A percentile compares a stretch with the other conserved stretches of the same genome.
Evolutionary conservation across 306 rosid genomes (phyloP).

Genomic region (Lagenaria siceraria): DNA sequence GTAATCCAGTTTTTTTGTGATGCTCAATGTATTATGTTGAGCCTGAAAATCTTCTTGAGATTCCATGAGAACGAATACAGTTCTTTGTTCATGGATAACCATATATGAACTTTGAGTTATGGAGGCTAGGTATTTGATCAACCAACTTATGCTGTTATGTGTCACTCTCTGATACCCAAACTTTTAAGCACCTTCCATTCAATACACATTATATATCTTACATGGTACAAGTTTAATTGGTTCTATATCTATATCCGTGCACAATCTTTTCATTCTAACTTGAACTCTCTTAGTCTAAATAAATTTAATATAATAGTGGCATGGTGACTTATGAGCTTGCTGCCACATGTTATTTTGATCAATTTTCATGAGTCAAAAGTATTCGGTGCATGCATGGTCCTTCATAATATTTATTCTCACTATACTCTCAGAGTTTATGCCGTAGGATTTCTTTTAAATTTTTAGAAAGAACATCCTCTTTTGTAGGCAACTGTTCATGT

Average conservation of each 20-base stretch:
- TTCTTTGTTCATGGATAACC: background rate
- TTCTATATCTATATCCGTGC: background rate
- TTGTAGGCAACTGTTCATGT: slow-evolving; percentile 55
- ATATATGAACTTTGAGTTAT: background rate
- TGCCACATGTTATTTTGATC: background rate
- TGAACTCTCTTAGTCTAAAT: background rate
- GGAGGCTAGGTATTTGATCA: background rate
- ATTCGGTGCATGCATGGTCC: background rate
- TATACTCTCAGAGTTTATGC: background rate
- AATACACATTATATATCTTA: background rate
- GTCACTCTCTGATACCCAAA: background rate
- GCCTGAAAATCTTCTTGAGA: background rate
- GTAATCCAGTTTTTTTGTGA: background rate
- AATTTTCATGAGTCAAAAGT: background rate
- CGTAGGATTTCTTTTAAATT: background rate
- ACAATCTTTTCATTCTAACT: background rate
- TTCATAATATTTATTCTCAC: background rate
- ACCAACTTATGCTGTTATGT: background rate
- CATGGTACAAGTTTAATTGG: background rate
- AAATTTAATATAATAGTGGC: background rate
- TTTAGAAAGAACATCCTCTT: background rate
- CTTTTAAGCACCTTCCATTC: background rate
- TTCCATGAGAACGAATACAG: background rate
- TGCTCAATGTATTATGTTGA: background rate
- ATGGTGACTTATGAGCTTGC: background rate